A percentile compares a stretch with the other conserved stretches of the same genome.
These are phyloP conservation scores for Colletotrichum gloeosporioides DNA, from an alignment of 2,329 filamentous ascomycete genomes.

Conservation along the genomic window DNA sequence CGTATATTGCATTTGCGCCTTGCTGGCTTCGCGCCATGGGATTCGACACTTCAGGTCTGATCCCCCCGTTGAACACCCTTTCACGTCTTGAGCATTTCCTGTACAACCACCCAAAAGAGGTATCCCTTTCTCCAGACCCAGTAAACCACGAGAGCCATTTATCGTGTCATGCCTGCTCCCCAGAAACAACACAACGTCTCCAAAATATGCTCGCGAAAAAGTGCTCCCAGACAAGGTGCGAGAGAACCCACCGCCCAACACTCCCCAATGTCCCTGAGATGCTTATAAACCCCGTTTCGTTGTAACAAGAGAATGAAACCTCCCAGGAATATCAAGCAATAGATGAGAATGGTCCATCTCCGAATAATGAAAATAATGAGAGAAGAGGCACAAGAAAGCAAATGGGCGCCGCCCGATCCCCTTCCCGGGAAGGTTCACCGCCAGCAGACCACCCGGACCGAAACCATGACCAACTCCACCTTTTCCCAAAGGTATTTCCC, in stretches of 20 bases:
- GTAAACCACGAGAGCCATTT: slow-evolving; percentile 16
- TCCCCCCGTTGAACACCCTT: slow-evolving; percentile 16
- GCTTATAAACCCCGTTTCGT: not conserved
- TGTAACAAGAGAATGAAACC: not conserved
- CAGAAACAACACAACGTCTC: slow-evolving; percentile 15
- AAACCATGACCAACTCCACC: slow-evolving; percentile 40
- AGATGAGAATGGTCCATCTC: slow-evolving; percentile 12
- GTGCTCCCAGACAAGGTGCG: slow-evolving; percentile 20
- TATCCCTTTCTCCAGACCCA: slow-evolving; percentile 15
- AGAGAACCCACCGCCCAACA: not conserved
- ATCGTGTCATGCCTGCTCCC: slow-evolving; percentile 24
- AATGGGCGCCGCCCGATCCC: not conserved
- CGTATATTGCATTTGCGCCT: slow-evolving; percentile 42
- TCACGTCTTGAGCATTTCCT: slow-evolving; percentile 24
- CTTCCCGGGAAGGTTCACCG: slow-evolving; percentile 2
- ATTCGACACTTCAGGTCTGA: not conserved
- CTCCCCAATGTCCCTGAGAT: slow-evolving; percentile 2
- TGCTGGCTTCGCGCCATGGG: slow-evolving; percentile 24
- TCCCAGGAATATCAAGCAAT: not conserved
- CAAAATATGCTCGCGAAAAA: slow-evolving; percentile 18
- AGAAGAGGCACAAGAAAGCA: slow-evolving; percentile 13
- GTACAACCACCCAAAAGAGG: slow-evolving; percentile 16
- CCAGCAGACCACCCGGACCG: slow-evolving; percentile 12
- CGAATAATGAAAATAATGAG: slow-evolving; percentile 8
- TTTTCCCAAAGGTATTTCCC: slow-evolving; percentile 27